phyloP scores from a whole-genome alignment of 257 asterid genomes.

The Fraxinus anomala region DNA sequence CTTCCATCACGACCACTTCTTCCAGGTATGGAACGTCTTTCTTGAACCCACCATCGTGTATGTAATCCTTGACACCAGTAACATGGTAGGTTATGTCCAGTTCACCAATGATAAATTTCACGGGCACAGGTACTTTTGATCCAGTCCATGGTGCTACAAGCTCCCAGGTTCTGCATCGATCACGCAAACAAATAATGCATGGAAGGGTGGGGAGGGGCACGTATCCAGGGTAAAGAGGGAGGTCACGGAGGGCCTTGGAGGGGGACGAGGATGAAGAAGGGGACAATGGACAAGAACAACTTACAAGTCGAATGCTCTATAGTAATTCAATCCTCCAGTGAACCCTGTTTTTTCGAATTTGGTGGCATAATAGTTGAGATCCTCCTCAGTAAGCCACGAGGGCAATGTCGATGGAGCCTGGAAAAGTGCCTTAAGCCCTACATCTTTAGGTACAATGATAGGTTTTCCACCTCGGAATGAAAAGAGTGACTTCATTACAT shows the following conservation, averaged over 20 bases:
- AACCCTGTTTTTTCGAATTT: conserved; percentile 42
- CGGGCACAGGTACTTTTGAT: conserved; percentile 17
- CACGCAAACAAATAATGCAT: background rate
- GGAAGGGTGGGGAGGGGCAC: no score
- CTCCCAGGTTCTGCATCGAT: conserved; percentile 24
- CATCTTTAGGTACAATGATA: conserved; percentile 35
- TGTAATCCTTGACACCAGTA: background rate
- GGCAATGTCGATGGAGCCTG: conserved; percentile 26
- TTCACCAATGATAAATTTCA: conserved; percentile 12
- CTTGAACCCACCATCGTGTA: conserved; percentile 6
- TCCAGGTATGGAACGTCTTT: background rate
- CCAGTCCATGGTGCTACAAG: conserved; percentile 22
- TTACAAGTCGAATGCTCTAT: conserved; percentile 43
- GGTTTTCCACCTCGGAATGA: conserved; percentile 26
- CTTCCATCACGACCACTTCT: conserved; percentile 4
- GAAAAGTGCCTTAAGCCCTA: conserved; percentile 27
- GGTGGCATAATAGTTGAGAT: conserved; percentile 34
- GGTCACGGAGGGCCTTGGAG: background rate
- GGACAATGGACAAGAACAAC: background rate
- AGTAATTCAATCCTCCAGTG: conserved; percentile 53
- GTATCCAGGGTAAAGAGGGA: no score
- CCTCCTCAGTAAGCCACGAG: conserved; percentile 46
- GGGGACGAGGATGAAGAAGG: background rate
- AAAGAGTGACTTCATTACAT: conserved; percentile 21
- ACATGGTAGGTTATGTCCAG: conserved; percentile 3